Conservation (phyloP, 139 green algal genomes). For the Haematococcus lacustris region DNA sequence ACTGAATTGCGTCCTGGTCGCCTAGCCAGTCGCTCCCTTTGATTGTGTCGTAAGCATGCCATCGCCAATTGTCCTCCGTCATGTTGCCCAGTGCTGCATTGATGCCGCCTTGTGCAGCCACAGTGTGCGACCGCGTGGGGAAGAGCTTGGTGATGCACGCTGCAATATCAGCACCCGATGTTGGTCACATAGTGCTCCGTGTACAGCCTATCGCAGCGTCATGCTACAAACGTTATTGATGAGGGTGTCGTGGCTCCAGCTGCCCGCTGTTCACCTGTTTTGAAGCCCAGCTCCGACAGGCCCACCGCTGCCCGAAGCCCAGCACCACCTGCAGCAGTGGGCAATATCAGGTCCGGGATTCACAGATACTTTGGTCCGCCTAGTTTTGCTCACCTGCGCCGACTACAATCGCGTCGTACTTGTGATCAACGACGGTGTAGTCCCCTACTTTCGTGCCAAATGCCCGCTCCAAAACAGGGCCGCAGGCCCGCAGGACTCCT, state of each 20-base stretch:
- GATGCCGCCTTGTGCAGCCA: constrained; percentile 97
- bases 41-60: constrained; percentile 99
- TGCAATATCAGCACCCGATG: constrained; percentile 34
- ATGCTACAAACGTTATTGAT: no score
- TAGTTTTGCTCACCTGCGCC: constrained; percentile 78
- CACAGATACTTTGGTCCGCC: neutral
- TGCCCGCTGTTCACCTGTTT: no score
- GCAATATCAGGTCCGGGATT: neutral
- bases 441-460: constrained; percentile 13
- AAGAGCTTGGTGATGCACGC: constrained; percentile 99
- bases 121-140: constrained; percentile 96
- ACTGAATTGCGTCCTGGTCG: constrained; percentile 82
- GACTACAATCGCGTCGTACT: constrained; percentile 95
- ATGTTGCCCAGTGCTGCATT: constrained; percentile 99
- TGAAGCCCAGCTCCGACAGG: constrained; percentile 88
- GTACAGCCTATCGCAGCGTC: no score
- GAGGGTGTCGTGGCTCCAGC: no score
- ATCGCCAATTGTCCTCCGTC: constrained; percentile 96
- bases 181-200: no score
- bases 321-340: constrained; percentile 47
- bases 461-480: no score
- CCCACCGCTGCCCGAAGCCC: constrained; percentile 92
- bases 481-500: no score
- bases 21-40: constrained; percentile 99
- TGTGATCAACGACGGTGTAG: constrained; percentile 94